phyloP scores from a whole-genome alignment of 108 stramenopile genomes.

The Cyclotella sp. region DNA sequence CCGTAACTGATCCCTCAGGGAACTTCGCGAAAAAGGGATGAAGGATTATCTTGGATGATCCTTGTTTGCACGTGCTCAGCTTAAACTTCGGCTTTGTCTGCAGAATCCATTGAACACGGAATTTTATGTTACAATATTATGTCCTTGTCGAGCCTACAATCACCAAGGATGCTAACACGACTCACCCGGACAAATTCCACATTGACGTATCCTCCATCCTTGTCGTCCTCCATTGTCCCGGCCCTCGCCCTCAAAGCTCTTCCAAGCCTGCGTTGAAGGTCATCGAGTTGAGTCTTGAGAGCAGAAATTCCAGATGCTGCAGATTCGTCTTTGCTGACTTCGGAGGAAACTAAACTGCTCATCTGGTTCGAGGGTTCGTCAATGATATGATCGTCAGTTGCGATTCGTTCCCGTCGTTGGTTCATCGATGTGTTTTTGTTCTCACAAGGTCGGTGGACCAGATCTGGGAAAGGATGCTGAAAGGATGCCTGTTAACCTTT shows the following conservation, averaged over 20 bases:
- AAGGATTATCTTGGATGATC: constrained; percentile 21
- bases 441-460: too few relatives aligned
- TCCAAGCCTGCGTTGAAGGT: not conserved
- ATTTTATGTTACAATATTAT: not conserved
- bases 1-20: constrained; percentile 32
- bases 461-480: too few relatives aligned
- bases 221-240: not conserved
- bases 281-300: not conserved
- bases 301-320: not conserved
- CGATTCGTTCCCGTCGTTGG: too few relatives aligned
- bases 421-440: too few relatives aligned
- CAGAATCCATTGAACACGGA: not conserved
- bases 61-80: not conserved
- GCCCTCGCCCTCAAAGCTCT: not conserved
- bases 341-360: too few relatives aligned
- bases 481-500: too few relatives aligned
- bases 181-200: constrained; percentile 22
- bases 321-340: not conserved
- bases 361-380: too few relatives aligned
- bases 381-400: too few relatives aligned
- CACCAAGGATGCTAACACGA: not conserved
- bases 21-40: constrained; percentile 21
- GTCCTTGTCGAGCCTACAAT: not conserved
- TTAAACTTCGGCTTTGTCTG: constrained; percentile 23
- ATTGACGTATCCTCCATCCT: constrained; percentile 16